A percentile compares a stretch with the other conserved stretches of the same genome.
Conservation (phyloP, 1,284 basidiomycete species). For the Sphagnurus paluster region DNA sequence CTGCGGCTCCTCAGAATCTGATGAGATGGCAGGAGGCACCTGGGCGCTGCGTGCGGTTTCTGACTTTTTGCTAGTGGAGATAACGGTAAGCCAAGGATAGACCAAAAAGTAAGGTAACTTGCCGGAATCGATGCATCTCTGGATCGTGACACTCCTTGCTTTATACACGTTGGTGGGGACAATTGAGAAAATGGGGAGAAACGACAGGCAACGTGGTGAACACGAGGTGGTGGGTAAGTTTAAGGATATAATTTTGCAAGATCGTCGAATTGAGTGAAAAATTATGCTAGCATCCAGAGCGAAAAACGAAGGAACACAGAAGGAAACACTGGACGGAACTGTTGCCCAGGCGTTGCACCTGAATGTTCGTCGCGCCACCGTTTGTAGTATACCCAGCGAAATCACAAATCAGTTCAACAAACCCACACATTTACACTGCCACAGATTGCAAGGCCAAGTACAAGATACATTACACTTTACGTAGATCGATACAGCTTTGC, state of each 20-base stretch:
- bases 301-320: too few species aligned
- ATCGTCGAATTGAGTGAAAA: slow-evolving; percentile 13
- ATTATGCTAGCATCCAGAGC: slow-evolving; percentile 19
- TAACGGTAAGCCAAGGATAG: slow-evolving; percentile 19
- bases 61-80: slow-evolving; percentile 56
- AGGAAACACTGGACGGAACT: too few species aligned
- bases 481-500: not conserved
- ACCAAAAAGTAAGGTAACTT: slow-evolving; percentile 36
- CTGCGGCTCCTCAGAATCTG: slow-evolving; percentile 25
- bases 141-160: slow-evolving; percentile 48
- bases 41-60: slow-evolving; percentile 53
- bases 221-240: slow-evolving; percentile 55
- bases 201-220: slow-evolving; percentile 67
- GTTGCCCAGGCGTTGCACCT: not conserved
- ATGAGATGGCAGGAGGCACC: slow-evolving; percentile 33
- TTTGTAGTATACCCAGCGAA: not conserved
- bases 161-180: slow-evolving; percentile 59
- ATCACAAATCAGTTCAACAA: slow-evolving; percentile 9
- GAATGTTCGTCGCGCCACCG: not conserved
- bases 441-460: slow-evolving; percentile 1
- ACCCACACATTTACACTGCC: slow-evolving; percentile 15
- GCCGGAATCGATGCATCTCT: slow-evolving; percentile 81
- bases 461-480: slow-evolving; percentile 1
- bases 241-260: slow-evolving; percentile 31
- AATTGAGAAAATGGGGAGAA: slow-evolving; percentile 33